Evolutionary conservation across 371 early-diverging fungal genomes (phyloP).

Genomic region (Haplosporangium sp.): DNA sequence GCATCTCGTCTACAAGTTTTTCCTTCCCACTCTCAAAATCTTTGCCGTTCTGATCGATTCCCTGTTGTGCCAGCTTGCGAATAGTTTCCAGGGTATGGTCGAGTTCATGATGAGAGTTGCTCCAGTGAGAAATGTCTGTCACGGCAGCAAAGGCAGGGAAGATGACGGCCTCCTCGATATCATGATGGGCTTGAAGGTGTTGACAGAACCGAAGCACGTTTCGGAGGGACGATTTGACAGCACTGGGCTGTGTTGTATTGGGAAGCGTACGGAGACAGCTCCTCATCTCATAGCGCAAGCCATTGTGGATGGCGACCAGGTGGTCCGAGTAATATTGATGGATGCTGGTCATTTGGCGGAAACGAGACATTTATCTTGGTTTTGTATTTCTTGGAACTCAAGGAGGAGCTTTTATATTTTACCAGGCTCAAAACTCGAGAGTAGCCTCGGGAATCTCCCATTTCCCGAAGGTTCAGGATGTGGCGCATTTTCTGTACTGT

Average conservation of each 20-base stretch:
- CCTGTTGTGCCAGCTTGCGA: conserved; percentile 39
- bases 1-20: conserved; percentile 30
- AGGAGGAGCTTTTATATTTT: no score
- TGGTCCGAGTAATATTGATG: conserved; percentile 46
- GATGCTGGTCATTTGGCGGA: conserved; percentile 23
- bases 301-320: conserved; percentile 45
- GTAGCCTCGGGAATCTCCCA: no score
- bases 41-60: conserved; percentile 35
- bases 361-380: background rate
- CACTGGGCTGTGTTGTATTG: conserved; percentile 26
- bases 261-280: conserved; percentile 27
- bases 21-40: conserved; percentile 24
- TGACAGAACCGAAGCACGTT: conserved; percentile 36
- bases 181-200: conserved; percentile 51
- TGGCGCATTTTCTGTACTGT: no score
- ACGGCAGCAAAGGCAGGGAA: conserved; percentile 44
- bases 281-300: conserved; percentile 42
- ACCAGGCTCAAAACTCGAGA: no score
- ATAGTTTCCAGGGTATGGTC: conserved; percentile 29
- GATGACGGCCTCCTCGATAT: conserved; percentile 49
- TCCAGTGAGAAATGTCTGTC: conserved; percentile 51
- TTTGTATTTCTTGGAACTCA: background rate
- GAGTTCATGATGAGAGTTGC: conserved; percentile 35
- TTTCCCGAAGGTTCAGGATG: no score
- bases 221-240: conserved; percentile 21